Conservation (phyloP, 1,284 basidiomycete genomes). For the Heterobasidion annosum region DNA sequence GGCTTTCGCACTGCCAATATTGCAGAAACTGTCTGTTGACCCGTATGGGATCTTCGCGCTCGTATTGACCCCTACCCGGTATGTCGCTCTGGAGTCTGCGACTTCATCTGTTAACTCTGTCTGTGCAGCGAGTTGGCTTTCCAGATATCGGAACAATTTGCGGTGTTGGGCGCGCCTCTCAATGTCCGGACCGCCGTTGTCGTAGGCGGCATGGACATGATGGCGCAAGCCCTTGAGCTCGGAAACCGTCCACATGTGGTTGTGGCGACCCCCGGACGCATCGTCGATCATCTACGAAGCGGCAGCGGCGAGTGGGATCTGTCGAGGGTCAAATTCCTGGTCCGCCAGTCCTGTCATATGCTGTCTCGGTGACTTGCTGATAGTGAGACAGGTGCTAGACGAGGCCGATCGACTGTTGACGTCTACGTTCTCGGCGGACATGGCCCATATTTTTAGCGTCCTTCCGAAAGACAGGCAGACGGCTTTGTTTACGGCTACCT, state of each 20-base stretch:
- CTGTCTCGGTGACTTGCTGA: neutral
- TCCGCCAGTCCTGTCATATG: slow-evolving; percentile 25
- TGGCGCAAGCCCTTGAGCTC: slow-evolving; percentile 87
- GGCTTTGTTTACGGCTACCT: slow-evolving; percentile 93
- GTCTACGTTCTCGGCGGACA: slow-evolving; percentile 82
- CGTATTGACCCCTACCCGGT: slow-evolving; percentile 92
- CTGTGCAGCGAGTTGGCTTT: slow-evolving; percentile 83
- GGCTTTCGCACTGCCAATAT: slow-evolving; percentile 92
- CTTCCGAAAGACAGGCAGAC: slow-evolving; percentile 89
- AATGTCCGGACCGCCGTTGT: slow-evolving; percentile 82
- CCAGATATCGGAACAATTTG: slow-evolving; percentile 95
- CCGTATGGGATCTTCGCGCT: slow-evolving; percentile 94
- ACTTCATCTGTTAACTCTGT: neutral
- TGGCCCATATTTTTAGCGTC: slow-evolving; percentile 71
- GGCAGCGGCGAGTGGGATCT: slow-evolving; percentile 80
- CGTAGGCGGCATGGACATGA: slow-evolving; percentile 99
- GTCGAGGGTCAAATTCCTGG: slow-evolving; percentile 79
- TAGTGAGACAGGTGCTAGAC: slow-evolving; percentile 69
- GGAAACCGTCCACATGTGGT: slow-evolving; percentile 85
- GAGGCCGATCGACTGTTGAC: slow-evolving; percentile 95
- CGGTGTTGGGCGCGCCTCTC: slow-evolving; percentile 78
- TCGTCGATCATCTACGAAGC: slow-evolving; percentile 86
- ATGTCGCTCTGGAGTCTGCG: slow-evolving; percentile 11
- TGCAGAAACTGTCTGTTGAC: slow-evolving; percentile 82
- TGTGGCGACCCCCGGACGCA: slow-evolving; percentile 92